These are phyloP conservation scores for Cercophora newfieldiana DNA, from an alignment of 495 filamentous ascomycete genomes.

Conservation along the genomic window DNA sequence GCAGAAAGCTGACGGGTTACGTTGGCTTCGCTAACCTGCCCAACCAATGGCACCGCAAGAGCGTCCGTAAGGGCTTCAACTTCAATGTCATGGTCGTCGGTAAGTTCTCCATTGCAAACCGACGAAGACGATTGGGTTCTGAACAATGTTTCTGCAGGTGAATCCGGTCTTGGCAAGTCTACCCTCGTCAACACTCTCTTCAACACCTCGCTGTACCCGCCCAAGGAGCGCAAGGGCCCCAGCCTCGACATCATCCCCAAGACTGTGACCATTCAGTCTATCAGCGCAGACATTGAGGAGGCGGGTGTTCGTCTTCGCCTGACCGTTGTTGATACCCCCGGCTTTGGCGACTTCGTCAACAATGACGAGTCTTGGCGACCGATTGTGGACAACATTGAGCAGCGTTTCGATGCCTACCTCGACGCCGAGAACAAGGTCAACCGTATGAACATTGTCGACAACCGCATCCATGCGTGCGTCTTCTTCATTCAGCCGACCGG, in stretches of 20 bases:
- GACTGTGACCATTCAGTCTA: slow-evolving; percentile 97
- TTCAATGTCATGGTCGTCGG: slow-evolving; percentile 99
- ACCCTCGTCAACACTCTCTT: slow-evolving; percentile 99
- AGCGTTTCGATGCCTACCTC: slow-evolving; percentile 95
- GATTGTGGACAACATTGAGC: slow-evolving; percentile 99
- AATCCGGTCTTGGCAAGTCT: slow-evolving; percentile 98
- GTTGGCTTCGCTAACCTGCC: slow-evolving; percentile 98
- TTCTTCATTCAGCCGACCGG: slow-evolving; percentile 99
- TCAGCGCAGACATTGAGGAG: slow-evolving; percentile 98
- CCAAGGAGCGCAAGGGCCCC: slow-evolving; percentile 94
- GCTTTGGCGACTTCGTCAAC: slow-evolving; percentile 99
- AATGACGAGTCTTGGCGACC: slow-evolving; percentile 99
- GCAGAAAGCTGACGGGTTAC: slow-evolving; percentile 96
- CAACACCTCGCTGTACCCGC: slow-evolving; percentile 98
- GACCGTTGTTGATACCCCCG: slow-evolving; percentile 96
- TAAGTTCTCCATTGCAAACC: slow-evolving; percentile 47
- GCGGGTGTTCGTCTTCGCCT: slow-evolving; percentile 96
- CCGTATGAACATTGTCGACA: slow-evolving; percentile 98
- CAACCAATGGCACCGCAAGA: slow-evolving; percentile 99
- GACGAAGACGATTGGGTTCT: background rate
- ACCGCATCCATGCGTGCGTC: slow-evolving; percentile 96
- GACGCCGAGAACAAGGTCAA: slow-evolving; percentile 99
- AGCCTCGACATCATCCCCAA: slow-evolving; percentile 98
- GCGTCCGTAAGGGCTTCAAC: slow-evolving; percentile 99
- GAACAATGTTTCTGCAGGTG: slow-evolving; percentile 58